These are phyloP conservation scores for Aureobasidium sp. DNA, from an alignment of 2,329 filamentous ascomycete species.

Conservation along the genomic window DNA sequence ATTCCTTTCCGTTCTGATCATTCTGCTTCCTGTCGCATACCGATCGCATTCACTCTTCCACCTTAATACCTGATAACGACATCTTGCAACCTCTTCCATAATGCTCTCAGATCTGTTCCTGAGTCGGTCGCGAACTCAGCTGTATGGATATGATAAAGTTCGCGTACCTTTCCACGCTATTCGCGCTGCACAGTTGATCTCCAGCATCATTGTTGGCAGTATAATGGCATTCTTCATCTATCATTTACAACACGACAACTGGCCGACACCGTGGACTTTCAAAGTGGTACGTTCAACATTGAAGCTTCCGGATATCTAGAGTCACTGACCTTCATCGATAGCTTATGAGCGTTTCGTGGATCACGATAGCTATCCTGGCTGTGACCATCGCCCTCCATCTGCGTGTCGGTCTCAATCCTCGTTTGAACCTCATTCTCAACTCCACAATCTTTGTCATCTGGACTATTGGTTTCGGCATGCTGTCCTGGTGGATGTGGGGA, in stretches of 20 bases:
- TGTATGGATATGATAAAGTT: slow-evolving; percentile 33
- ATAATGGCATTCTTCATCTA: slow-evolving; percentile 50
- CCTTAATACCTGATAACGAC: background rate
- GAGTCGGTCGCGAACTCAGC: slow-evolving; percentile 26
- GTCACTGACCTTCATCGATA: slow-evolving; percentile 20
- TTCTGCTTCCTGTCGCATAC: background rate
- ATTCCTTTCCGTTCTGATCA: background rate
- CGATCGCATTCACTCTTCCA: background rate
- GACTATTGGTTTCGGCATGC: slow-evolving; percentile 42
- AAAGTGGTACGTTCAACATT: slow-evolving; percentile 39
- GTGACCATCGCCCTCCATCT: slow-evolving; percentile 44
- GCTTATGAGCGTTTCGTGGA: slow-evolving; percentile 44
- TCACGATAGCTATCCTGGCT: slow-evolving; percentile 42
- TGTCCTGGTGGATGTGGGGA: slow-evolving; percentile 45
- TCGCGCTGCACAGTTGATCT: slow-evolving; percentile 33
- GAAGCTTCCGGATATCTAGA: background rate
- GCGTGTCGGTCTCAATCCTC: slow-evolving; percentile 43
- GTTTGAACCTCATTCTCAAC: slow-evolving; percentile 44
- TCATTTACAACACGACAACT: slow-evolving; percentile 43
- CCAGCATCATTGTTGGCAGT: slow-evolving; percentile 41
- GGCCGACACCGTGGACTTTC: slow-evolving; percentile 51
- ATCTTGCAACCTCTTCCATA: background rate
- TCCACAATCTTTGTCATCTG: slow-evolving; percentile 41
- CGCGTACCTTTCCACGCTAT: slow-evolving; percentile 34
- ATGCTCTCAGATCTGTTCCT: slow-evolving; percentile 9